These are phyloP conservation scores for Colletotrichum eremochloae DNA, from an alignment of 2,329 filamentous ascomycete species.

Conservation along the genomic window DNA sequence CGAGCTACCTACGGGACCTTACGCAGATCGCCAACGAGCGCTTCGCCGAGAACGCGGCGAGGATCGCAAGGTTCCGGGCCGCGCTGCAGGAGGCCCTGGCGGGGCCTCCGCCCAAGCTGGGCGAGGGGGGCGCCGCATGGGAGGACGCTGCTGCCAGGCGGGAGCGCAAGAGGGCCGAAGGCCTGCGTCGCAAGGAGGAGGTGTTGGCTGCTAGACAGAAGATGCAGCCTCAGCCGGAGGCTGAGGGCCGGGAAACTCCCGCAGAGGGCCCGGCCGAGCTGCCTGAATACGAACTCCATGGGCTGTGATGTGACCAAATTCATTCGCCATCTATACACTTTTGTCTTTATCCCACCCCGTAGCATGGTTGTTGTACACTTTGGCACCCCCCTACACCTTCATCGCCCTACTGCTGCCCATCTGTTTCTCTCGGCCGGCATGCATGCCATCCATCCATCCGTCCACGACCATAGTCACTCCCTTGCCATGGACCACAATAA, in stretches of 20 bases:
- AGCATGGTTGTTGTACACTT: conserved; percentile 50
- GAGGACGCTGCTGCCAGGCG: conserved; percentile 66
- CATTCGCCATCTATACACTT: conserved; percentile 42
- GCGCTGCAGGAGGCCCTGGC: conserved; percentile 59
- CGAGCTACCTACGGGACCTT: conserved; percentile 76
- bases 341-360: conserved; percentile 43
- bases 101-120: conserved; percentile 45
- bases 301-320: conserved; percentile 28
- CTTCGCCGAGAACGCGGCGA: conserved; percentile 76
- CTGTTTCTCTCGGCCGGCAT: conserved; percentile 2
- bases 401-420: background rate
- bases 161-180: conserved; percentile 70
- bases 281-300: conserved; percentile 23
- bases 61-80: conserved; percentile 74
- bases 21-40: conserved; percentile 80
- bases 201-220: conserved; percentile 46
- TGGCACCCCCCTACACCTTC: background rate
- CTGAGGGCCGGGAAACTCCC: background rate
- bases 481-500: conserved; percentile 26
- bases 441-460: background rate
- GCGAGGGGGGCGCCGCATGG: conserved; percentile 59
- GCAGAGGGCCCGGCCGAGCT: conserved; percentile 14
- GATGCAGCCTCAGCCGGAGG: background rate
- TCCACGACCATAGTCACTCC: background rate
- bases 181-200: conserved; percentile 65